phyloP scores from a whole-genome alignment of 2,329 filamentous ascomycete species.

The Aspergillus sp. region DNA sequence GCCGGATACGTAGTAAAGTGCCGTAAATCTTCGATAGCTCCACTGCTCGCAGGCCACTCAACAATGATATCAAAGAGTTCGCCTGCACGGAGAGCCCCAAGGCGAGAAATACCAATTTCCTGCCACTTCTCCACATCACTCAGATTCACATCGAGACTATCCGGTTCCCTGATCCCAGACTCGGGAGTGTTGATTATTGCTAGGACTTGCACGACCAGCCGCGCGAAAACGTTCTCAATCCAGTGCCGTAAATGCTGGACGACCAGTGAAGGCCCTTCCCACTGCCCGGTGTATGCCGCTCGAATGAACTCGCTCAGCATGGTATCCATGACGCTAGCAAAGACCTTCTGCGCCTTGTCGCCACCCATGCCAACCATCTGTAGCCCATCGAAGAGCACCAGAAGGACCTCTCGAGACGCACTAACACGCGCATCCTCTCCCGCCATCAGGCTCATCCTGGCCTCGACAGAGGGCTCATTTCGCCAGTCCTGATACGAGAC shows the following conservation, averaged over 20 bases:
- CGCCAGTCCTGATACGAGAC: constrained; percentile 43
- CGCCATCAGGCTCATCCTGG: constrained; percentile 35
- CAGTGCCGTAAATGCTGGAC: constrained; percentile 55
- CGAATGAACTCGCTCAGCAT: constrained; percentile 59
- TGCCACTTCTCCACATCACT: constrained; percentile 56
- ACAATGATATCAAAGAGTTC: constrained; percentile 65
- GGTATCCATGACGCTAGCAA: constrained; percentile 60
- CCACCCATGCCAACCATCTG: constrained; percentile 58
- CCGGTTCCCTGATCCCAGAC: constrained; percentile 23
- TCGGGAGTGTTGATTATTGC: constrained; percentile 38
- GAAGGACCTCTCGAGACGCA: constrained; percentile 36
- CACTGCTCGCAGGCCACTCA: constrained; percentile 59
- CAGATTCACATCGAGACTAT: constrained; percentile 37
- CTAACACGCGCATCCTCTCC: constrained; percentile 33
- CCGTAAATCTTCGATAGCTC: constrained; percentile 63
- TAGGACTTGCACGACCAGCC: constrained; percentile 53
- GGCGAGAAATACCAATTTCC: constrained; percentile 55
- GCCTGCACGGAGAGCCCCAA: constrained; percentile 58
- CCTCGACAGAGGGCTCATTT: constrained; percentile 31
- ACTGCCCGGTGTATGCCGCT: constrained; percentile 59
- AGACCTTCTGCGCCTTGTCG: constrained; percentile 56
- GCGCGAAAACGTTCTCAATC: constrained; percentile 57
- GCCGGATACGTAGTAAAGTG: constrained; percentile 56
- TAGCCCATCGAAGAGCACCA: constrained; percentile 48
- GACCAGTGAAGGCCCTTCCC: constrained; percentile 53